Evolutionary conservation across 2,329 filamentous ascomycete species (phyloP), one percentile per base, ranked within the genome.

Genomic region (Colletotrichum tanaceti): DNA sequence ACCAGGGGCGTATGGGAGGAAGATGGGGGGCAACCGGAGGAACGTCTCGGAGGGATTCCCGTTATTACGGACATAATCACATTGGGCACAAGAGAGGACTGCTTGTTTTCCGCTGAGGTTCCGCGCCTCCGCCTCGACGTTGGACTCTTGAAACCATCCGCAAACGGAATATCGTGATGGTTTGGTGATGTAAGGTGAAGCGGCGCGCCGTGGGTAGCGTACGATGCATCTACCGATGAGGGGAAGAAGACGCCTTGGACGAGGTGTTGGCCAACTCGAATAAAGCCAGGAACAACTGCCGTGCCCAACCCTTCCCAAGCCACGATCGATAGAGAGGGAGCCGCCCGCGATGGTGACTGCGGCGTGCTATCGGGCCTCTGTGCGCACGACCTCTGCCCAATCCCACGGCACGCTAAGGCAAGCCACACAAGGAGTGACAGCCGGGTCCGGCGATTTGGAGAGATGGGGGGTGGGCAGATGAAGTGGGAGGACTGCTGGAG

Each of bases 151-250:
- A 24, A 39, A 49, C n/a, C 28, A 32, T 49, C 57, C 57, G 57
- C 43, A 59, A 59, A 59, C 57, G 57, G 57, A 59, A 39, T 7
- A 22, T 49, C 18, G 43, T 49, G 57, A 39, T 24, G n/a, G 4
- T n/a, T 6, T 46, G 41, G 16, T 35, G 54, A 6, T 28, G 28
- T 28, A 28, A n/a, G 28, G 28, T 28, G 28, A 28, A 28, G 28
- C 28, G 5, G 28, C 32, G 11, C 24, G 53, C 22, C 38, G 53
- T n/a, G 38, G 28, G 28, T 22, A 43, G 39, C 38, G 53, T 43
- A 32, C 22, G 18, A 28, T 58, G 28, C 9, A 44, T n/a, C 22
- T 32, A 5, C 22, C 41, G 24, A 44, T n/a, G 22, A 24, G 18
- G 11, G 24, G 10, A 46, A 44, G 13, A 16, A 16, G 24, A 22